phyloP scores from a whole-genome alignment of 2,329 filamentous ascomycete genomes.

The Dactylellina parvicollis region DNA sequence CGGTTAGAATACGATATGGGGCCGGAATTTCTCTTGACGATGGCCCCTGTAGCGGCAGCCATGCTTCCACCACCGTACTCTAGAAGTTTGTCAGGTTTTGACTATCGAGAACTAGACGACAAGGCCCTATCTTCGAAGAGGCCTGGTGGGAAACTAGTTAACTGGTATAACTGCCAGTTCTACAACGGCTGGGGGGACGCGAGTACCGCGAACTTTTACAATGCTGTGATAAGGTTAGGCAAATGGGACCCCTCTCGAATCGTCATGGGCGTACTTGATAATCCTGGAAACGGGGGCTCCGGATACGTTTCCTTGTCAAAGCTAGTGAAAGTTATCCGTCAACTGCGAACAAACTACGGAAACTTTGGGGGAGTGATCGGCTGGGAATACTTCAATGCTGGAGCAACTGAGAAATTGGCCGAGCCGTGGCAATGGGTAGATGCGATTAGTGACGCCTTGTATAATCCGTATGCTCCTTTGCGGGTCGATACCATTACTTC shows the following conservation, averaged over 20 bases:
- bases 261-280: constrained; percentile 37
- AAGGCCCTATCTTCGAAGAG: constrained; percentile 35
- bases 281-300: constrained; percentile 51
- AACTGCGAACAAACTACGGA: constrained; percentile 38
- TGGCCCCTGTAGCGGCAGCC: constrained; percentile 66
- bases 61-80: constrained; percentile 59
- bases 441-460: constrained; percentile 27
- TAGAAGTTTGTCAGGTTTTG: constrained; percentile 64
- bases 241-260: constrained; percentile 61
- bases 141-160: constrained; percentile 60
- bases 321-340: constrained; percentile 13
- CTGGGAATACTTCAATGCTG: constrained; percentile 50
- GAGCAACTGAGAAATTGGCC: constrained; percentile 6
- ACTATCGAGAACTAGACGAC: constrained; percentile 64
- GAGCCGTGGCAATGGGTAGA: constrained; percentile 42
- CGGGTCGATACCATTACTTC: not conserved
- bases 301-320: constrained; percentile 26
- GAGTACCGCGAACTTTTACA: constrained; percentile 62
- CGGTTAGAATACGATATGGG: constrained; percentile 63
- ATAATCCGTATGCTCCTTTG: not conserved
- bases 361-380: constrained; percentile 42
- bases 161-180: constrained; percentile 67
- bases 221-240: constrained; percentile 62
- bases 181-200: constrained; percentile 68
- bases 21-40: constrained; percentile 64